Evolutionary conservation across 2,329 filamentous ascomycete genomes (phyloP), one percentile per base, ranked within the genome.

Genomic region (Orbilia oligospora): DNA sequence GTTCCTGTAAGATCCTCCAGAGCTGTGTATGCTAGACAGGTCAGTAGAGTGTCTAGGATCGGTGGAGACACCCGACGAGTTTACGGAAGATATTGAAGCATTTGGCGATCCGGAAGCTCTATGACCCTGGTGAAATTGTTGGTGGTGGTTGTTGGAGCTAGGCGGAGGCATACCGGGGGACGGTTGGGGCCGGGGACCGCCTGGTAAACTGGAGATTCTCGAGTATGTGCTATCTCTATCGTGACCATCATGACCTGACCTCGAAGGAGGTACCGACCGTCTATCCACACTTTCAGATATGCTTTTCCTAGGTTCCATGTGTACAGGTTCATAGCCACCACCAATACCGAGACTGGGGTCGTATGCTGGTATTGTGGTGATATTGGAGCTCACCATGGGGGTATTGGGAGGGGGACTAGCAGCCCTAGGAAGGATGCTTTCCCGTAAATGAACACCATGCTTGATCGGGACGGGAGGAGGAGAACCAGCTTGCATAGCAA

Each of bases 31-130:
- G 84, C 90, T 91, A 72, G 88, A 87, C 82, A 90, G 89, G 83
- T 91, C 90, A 75, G 89, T 87, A 16, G 89, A 90, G 53, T 86
- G 86, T 81, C 88, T 86, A 48, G 88, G 87, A 81, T 87, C 87
- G 56, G 24, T 61, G 1, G 75, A 67, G 44, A 66, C 86, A 12
- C 85, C 86, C 22, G 81, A 82, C 5, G 83, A 84, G 69, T 83
- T 83, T 20, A 56, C 85, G 85, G 24, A 84, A 83, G 65, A 84
- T 83, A 71, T 86, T 82, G 71, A 82, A 82, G 66, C 84, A 84
- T 64, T 84, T 83, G 48, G 88, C 81, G 88, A 87, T 80, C 87
- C 86, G 56, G 87, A 84, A 66, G 87, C 80, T 85, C 86, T 83
- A 88, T 22, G 90, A 90, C 69, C 86, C 86, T 82, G 83, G 69